Conservation (phyloP, 805 yeast species). For the Komagataella populi region DNA sequence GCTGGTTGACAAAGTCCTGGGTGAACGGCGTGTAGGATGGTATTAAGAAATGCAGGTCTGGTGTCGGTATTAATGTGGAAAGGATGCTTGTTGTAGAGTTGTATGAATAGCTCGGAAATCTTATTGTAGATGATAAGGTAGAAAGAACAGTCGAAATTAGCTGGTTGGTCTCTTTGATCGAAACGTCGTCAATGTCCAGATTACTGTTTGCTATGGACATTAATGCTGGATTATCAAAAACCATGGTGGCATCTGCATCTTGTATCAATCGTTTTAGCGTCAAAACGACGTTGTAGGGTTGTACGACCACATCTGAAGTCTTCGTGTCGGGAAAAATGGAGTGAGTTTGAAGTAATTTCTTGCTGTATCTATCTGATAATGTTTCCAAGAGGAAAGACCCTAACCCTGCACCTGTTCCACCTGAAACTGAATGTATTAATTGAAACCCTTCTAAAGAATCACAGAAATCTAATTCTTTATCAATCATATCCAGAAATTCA, state of each 20-base stretch:
- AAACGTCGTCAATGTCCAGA: conserved; percentile 42
- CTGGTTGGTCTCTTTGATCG: conserved; percentile 72
- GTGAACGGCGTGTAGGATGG: conserved; percentile 74
- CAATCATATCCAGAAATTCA: conserved; percentile 69
- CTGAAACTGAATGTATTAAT: conserved; percentile 88
- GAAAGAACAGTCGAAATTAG: conserved; percentile 78
- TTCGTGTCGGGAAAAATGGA: conserved; percentile 69
- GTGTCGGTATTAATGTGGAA: conserved; percentile 76
- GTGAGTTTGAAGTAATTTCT: conserved; percentile 73
- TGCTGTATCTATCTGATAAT: conserved; percentile 68
- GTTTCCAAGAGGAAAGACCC: conserved; percentile 75
- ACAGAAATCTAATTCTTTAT: conserved; percentile 80
- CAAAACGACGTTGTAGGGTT: conserved; percentile 84
- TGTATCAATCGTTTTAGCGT: conserved; percentile 75
- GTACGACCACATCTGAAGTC: conserved; percentile 93
- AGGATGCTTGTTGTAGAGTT: conserved; percentile 72
- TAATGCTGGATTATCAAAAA: conserved; percentile 83
- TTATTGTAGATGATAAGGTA: conserved; percentile 70
- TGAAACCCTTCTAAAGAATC: conserved; percentile 88
- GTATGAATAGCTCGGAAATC: conserved; percentile 89
- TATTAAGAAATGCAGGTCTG: conserved; percentile 61
- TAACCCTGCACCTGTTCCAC: conserved; percentile 96
- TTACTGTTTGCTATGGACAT: conserved; percentile 55
- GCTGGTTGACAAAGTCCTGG: conserved; percentile 44
- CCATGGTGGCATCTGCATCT: conserved; percentile 76